phyloP scores from a whole-genome alignment of 495 filamentous ascomycete genomes.

The Penicillium cataractarum region DNA sequence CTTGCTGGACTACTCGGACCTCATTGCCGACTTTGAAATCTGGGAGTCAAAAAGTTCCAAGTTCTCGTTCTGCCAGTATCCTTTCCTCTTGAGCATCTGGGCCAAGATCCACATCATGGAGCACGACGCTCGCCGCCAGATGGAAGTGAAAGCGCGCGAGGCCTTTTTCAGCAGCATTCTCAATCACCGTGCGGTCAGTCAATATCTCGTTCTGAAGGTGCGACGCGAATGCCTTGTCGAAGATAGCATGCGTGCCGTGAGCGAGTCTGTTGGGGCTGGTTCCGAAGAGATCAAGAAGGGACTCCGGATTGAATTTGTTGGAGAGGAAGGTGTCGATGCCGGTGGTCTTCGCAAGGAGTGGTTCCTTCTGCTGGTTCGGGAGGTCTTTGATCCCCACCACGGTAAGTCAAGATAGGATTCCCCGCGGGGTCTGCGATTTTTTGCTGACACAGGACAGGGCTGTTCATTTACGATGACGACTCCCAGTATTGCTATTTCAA shows the following conservation, averaged over 20 bases:
- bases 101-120: slow-evolving; percentile 93
- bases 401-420: slow-evolving; percentile 56
- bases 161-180: slow-evolving; percentile 91
- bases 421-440: neutral
- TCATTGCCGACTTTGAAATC: slow-evolving; percentile 84
- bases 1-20: slow-evolving; percentile 80
- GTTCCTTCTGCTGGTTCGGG: slow-evolving; percentile 89
- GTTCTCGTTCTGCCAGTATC: slow-evolving; percentile 93
- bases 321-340: slow-evolving; percentile 91
- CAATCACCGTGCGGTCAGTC: slow-evolving; percentile 70
- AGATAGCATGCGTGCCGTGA: slow-evolving; percentile 83
- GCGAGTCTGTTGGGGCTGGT: slow-evolving; percentile 81
- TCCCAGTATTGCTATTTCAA: slow-evolving; percentile 96
- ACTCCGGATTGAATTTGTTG: slow-evolving; percentile 81
- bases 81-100: slow-evolving; percentile 91
- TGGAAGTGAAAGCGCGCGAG: slow-evolving; percentile 87
- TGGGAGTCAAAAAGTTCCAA: slow-evolving; percentile 79
- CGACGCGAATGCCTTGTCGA: slow-evolving; percentile 89
- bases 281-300: slow-evolving; percentile 93
- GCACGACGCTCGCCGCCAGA: slow-evolving; percentile 87
- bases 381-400: slow-evolving; percentile 90
- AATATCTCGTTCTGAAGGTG: slow-evolving; percentile 79
- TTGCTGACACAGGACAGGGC: slow-evolving; percentile 54
- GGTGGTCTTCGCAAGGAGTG: slow-evolving; percentile 93
- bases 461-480: slow-evolving; percentile 95